Conservation (phyloP, 352 stramenopile species). For the Phytophthora europaea region DNA sequence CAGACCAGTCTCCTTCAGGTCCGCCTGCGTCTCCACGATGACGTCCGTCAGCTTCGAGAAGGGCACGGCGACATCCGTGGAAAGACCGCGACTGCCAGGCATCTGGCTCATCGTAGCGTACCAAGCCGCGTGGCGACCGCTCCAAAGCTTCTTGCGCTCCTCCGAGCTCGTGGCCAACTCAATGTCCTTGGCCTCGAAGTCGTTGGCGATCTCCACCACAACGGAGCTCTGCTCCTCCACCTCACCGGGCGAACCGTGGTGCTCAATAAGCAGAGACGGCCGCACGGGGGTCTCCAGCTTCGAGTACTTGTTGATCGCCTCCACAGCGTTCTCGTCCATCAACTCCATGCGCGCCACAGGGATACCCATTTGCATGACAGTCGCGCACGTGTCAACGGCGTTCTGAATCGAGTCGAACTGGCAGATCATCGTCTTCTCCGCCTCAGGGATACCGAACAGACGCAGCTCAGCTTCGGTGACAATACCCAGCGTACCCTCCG, state of each 20-base stretch:
- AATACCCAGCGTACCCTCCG: conserved; percentile 95
- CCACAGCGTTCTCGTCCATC: conserved; percentile 85
- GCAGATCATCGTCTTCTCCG: conserved; percentile 93
- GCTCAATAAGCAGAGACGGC: conserved; percentile 96
- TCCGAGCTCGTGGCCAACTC: conserved; percentile 73
- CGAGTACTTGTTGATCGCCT: conserved; percentile 89
- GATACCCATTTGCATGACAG: conserved; percentile 91
- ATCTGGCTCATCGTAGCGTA: conserved; percentile 86
- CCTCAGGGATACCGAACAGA: conserved; percentile 93
- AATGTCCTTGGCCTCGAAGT: conserved; percentile 90
- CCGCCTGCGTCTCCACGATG: conserved; percentile 93
- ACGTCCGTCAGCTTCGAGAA: conserved; percentile 94
- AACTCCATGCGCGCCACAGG: conserved; percentile 89
- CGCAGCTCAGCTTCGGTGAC: conserved; percentile 96
- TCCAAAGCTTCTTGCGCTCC: conserved; percentile 89
- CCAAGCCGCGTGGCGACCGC: conserved; percentile 87
- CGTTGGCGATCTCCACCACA: conserved; percentile 87
- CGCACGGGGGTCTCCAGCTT: conserved; percentile 81
- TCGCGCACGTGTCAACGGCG: conserved; percentile 85
- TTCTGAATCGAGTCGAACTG: conserved; percentile 93
- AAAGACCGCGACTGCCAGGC: conserved; percentile 84
- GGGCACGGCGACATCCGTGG: conserved; percentile 98
- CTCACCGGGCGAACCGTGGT: conserved; percentile 85
- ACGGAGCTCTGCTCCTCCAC: conserved; percentile 91
- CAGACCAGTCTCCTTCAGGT: conserved; percentile 90